Conservation (phyloP, 805 yeast species). For the Hanseniaspora clermontiae region DNA sequence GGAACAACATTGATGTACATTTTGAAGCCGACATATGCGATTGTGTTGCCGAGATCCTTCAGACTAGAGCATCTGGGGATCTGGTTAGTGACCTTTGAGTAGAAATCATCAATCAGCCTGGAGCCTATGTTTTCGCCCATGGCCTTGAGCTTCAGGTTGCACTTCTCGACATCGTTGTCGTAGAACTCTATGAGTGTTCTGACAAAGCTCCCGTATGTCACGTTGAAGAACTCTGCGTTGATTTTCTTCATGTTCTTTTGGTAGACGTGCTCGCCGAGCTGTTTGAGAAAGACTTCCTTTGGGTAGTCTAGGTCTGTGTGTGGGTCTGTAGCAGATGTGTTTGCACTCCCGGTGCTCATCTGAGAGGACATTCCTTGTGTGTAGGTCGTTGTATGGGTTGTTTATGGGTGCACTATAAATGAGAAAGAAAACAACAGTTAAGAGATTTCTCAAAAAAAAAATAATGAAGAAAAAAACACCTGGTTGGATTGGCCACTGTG, state of each 20-base stretch:
- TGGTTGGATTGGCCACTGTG: no score
- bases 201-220: constrained; percentile 89
- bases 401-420: no score
- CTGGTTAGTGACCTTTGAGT: constrained; percentile 60
- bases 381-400: no score
- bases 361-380: background rate
- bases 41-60: constrained; percentile 75
- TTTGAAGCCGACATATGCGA: constrained; percentile 80
- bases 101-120: constrained; percentile 80
- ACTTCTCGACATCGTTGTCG: constrained; percentile 59
- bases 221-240: constrained; percentile 84
- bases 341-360: background rate
- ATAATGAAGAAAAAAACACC: no score
- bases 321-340: background rate
- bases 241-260: constrained; percentile 53
- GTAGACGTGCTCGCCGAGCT: constrained; percentile 9
- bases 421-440: no score
- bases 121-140: constrained; percentile 96
- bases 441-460: no score
- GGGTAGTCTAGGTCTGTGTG: background rate
- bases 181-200: constrained; percentile 80
- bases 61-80: constrained; percentile 67
- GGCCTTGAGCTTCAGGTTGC: constrained; percentile 69
- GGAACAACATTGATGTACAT: constrained; percentile 79
- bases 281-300: constrained; percentile 1